A percentile compares a stretch with the other conserved stretches of the same genome.
These are phyloP conservation scores for Vitis rotundifolia DNA, from an alignment of 164 flowering plant genomes.

Conservation along the genomic window DNA sequence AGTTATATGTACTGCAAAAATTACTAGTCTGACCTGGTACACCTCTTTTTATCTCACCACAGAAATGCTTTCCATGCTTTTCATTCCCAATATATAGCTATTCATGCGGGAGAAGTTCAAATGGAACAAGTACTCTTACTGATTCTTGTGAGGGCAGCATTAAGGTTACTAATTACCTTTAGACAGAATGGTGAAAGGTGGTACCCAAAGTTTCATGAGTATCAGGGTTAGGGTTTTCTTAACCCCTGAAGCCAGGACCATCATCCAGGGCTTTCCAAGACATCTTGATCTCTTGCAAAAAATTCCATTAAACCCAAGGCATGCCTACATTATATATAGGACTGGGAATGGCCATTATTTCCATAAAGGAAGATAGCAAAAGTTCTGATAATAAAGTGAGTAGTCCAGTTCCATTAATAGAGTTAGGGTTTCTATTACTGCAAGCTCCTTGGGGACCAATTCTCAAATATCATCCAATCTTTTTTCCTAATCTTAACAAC, in stretches of 20 bases:
- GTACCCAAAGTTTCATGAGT: neutral
- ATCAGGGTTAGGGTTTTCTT: constrained; percentile 16
- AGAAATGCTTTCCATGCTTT: too few species aligned
- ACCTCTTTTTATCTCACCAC: too few species aligned
- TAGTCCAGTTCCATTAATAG: constrained; percentile 5
- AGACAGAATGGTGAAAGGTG: too few species aligned
- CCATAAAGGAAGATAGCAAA: constrained; percentile 14
- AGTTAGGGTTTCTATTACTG: constrained; percentile 19
- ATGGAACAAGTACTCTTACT: neutral
- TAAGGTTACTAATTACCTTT: too few species aligned
- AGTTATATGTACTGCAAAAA: too few species aligned
- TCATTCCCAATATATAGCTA: too few species aligned
- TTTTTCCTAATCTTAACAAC: neutral
- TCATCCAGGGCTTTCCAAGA: constrained; percentile 14
- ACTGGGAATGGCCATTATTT: constrained; percentile 9
- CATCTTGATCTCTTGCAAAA: constrained; percentile 20
- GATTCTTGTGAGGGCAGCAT: too few species aligned
- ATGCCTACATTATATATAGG: constrained; percentile 19
- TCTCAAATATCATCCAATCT: constrained; percentile 24
- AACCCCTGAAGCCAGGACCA: constrained; percentile 31
- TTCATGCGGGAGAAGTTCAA: neutral
- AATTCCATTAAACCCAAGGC: constrained; percentile 23
- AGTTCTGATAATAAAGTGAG: constrained; percentile 4
- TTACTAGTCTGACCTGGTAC: too few species aligned
- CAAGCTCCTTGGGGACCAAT: constrained; percentile 29